Evolutionary conservation across 75 land plant genomes (phyloP), one percentile per base, ranked within the genome.

Genomic region (Ceratopteris richardii): DNA sequence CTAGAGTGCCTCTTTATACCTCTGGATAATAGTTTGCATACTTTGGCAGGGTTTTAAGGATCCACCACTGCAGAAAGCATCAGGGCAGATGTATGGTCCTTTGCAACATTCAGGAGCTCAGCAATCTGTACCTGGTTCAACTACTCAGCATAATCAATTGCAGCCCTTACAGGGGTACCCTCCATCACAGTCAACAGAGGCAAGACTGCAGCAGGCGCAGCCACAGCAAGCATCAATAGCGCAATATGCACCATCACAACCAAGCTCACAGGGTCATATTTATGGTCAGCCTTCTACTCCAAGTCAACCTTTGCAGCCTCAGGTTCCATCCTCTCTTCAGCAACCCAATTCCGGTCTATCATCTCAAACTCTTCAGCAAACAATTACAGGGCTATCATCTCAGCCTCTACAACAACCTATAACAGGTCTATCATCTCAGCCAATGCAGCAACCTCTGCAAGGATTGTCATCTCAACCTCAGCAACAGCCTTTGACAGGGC

Each of bases 401-500:
- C n/a, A n/a, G n/a, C n/a, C n/a, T n/a, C n/a, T n/a, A n/a, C n/a
- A n/a, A n/a, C n/a, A n/a, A n/a, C n/a, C n/a, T n/a, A n/a, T n/a
- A n/a, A n/a, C n/a, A n/a, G n/a, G n/a, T n/a, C n/a, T n/a, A n/a
- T n/a, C n/a, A n/a, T n/a, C n/a, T n/a, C n/a, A n/a, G n/a, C 36
- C 42, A 14, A 40, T 40, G 36, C 80, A 69, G 54, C 74, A 64
- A 50, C 81, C 79, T 46, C 17, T 59, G 16, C 78, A 74, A 22
- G 81, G 76, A 25, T 61, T 66, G 43, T 75, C 71, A 28, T 61
- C 80, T 44, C 77, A 74, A 47, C 62, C 78, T 51, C 72, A 63
- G 51, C 51, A 64, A n/a, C n/a, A n/a, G n/a, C n/a, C n/a, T n/a
- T n/a, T n/a, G n/a, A n/a, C n/a, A n/a, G n/a, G n/a, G n/a, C n/a